These are phyloP conservation scores for Agrocybe pediades DNA, from an alignment of 768 basidiomycete species.

Conservation along the genomic window DNA sequence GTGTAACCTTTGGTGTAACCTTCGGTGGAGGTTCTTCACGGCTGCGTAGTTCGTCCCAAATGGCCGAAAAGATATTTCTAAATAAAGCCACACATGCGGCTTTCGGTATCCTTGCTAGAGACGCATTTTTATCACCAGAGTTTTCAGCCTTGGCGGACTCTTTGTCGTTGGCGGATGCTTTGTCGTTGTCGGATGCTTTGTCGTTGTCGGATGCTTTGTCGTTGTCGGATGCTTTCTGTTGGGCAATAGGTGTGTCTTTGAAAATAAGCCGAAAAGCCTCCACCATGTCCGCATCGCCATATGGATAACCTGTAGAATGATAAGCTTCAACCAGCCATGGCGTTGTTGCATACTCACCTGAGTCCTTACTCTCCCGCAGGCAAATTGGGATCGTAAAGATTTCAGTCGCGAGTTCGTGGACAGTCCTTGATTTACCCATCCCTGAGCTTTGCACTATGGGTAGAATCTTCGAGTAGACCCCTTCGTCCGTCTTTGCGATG, in stretches of 20 bases:
- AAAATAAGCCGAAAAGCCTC: background rate
- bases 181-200: too few relatives aligned
- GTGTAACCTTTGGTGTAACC: too few relatives aligned
- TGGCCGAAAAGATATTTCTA: background rate
- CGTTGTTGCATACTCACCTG: background rate
- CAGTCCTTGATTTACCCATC: background rate
- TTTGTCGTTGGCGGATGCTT: too few relatives aligned
- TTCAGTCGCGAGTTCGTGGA: background rate
- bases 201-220: too few relatives aligned
- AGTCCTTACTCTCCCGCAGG: background rate
- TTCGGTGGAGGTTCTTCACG: too few relatives aligned
- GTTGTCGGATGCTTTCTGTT: background rate
- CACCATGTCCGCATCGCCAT: background rate
- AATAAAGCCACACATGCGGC: background rate
- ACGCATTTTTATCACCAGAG: too few relatives aligned
- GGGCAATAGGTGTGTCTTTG: background rate
- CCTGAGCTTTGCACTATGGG: constrained; percentile 1
- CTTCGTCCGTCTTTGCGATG: too few relatives aligned
- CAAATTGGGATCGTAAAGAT: background rate
- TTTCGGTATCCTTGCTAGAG: too few relatives aligned
- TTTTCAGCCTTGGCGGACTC: too few relatives aligned
- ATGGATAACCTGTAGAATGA: background rate
- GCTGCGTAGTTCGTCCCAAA: background rate
- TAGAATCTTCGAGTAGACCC: too few relatives aligned
- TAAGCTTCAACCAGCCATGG: background rate